Conservation (phyloP, 208 protist genomes). For the Leishmania lainsoni region DNA sequence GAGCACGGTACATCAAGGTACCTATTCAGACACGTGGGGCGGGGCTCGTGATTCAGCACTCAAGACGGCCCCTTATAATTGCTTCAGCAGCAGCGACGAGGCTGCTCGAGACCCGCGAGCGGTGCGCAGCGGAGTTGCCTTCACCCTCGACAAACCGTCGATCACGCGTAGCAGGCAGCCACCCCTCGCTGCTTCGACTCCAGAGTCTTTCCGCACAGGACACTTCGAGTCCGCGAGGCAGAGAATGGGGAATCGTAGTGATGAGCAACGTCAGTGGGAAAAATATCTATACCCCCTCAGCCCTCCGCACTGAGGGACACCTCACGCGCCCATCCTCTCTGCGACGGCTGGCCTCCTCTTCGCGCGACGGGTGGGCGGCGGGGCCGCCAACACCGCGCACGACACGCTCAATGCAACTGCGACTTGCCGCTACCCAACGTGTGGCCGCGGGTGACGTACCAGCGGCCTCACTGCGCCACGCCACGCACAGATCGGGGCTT, state of each 20-base stretch:
- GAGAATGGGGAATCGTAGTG: neutral
- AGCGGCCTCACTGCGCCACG: constrained; percentile 12
- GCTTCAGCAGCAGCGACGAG: neutral
- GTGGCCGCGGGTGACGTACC: constrained; percentile 16
- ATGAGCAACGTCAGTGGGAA: neutral
- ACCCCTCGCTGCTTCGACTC: neutral
- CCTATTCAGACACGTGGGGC: neutral
- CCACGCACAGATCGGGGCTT: neutral
- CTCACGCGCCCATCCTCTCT: neutral
- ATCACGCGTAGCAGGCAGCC: neutral
- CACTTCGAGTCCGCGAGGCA: neutral
- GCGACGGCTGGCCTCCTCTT: neutral
- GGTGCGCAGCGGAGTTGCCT: neutral
- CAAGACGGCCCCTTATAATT: neutral
- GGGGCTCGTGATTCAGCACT: neutral
- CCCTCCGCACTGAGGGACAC: neutral
- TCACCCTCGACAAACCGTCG: neutral
- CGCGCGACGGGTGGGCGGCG: neutral
- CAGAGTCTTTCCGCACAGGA: neutral
- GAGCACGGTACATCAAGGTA: neutral
- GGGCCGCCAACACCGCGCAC: neutral
- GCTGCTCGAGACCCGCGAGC: neutral
- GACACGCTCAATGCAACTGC: constrained; percentile 17
- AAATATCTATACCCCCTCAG: neutral
- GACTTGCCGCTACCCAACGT: constrained; percentile 8